Base-by-base conservation (phyloP, 2,329 filamentous ascomycete genomes). In the Orbilia oligospora region DNA sequence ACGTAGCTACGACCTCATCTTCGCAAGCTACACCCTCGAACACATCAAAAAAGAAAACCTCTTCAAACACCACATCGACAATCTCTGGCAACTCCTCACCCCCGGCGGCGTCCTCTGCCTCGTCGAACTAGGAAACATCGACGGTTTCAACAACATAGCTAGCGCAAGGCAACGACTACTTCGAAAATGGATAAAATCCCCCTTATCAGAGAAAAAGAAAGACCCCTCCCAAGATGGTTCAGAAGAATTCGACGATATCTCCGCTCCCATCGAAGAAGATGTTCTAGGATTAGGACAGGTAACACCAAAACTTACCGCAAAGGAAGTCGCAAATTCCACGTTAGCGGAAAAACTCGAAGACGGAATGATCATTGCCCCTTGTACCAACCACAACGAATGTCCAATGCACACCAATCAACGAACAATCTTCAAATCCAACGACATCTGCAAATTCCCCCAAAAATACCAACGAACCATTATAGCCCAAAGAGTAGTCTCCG, bases 71-170 rank as follows among this genome's bases (percentile, higher is more conserved):
- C 87, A 96, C 66, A 87, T 97, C 20, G 90, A 97, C 83, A 97
- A 97, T 78, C 88, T 98, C 0, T 99, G 96, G 96, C 91, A 90
- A 14, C 87, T 97, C 64, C 87, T 97, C 3, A 93, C 92, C 66
- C 92, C 92, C 0, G 95, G 95, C 0, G 96, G 96, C 41, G 89
- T 99, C 14, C 87, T 99, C 3, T 89, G 98, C 61, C 85, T 98
- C 2, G 86, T 97, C 22, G 96, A 99, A 84, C 98, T 97, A 84
- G 96, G 94, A 0, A 89, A 97, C 12, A 93, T 94, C 12, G 90
- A 93, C 51, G 96, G 96, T 0, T 99, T 99, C 81, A 96, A 98
- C 84, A 92, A 93, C 14, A 90, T 99, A 48, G 95, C 93, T 10
- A 92, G 92, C 58, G 94, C 94, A 5, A 90, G 96, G 63, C 88